Evolutionary conservation across 208 protist species (phyloP).

Genomic region (Trypanosoma congolense): DNA sequence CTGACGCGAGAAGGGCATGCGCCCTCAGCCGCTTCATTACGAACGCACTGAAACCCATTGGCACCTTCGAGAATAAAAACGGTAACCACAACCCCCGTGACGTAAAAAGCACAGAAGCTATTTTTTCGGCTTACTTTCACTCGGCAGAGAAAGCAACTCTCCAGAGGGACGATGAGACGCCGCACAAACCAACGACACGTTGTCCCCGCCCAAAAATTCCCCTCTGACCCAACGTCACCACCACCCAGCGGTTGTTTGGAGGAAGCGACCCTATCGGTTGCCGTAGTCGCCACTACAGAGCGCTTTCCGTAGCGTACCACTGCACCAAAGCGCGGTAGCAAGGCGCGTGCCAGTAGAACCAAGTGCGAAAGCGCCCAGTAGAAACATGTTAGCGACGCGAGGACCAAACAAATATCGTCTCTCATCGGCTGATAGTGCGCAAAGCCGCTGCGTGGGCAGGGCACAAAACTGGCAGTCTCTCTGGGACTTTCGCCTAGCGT

Average conservation of each 20-base stretch:
- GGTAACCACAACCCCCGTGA: slow-evolving; percentile 28
- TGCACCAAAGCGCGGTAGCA: slow-evolving; percentile 21
- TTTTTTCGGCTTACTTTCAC: slow-evolving; percentile 27
- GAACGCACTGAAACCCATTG: neutral
- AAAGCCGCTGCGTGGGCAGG: too few species aligned
- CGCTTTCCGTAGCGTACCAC: slow-evolving; percentile 51
- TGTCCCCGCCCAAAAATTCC: too few species aligned
- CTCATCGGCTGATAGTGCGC: too few species aligned
- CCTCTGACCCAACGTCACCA: neutral
- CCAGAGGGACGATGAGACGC: neutral
- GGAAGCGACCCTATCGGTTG: neutral
- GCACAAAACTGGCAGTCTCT: too few species aligned
- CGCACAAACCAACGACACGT: neutral
- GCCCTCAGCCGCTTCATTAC: neutral
- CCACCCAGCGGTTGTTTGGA: neutral
- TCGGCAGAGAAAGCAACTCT: slow-evolving; percentile 20
- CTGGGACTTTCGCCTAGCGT: too few species aligned
- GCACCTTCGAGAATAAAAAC: slow-evolving; percentile 11
- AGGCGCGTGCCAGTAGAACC: slow-evolving; percentile 33
- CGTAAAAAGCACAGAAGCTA: slow-evolving; percentile 52
- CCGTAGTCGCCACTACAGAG: neutral
- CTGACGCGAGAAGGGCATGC: neutral
- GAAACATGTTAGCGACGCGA: slow-evolving; percentile 17
- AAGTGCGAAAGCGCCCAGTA: slow-evolving; percentile 51
- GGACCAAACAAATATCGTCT: neutral